A percentile compares a stretch with the other conserved stretches of the same genome.
These are phyloP conservation scores for Coemansia sp. DNA, from an alignment of 371 early-diverging fungal species.

Conservation along the genomic window DNA sequence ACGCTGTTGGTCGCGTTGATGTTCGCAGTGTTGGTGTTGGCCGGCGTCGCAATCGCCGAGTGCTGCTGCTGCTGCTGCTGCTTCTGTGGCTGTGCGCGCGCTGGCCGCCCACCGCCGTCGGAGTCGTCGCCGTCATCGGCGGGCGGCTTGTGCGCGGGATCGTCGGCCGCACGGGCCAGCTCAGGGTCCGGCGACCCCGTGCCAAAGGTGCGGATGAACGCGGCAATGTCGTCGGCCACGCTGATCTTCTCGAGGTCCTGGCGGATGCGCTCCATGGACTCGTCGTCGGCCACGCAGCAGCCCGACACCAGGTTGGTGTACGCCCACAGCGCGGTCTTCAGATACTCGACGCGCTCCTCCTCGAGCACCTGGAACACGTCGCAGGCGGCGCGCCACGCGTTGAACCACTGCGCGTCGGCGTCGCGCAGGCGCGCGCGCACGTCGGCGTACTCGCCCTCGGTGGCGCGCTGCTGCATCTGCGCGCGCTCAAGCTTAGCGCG, in stretches of 20 bases:
- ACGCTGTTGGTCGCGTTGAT: not conserved
- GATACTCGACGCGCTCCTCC: slow-evolving; percentile 83
- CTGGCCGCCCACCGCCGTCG: too few relatives aligned
- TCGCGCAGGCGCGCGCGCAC: slow-evolving; percentile 32
- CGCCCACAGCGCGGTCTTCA: slow-evolving; percentile 75
- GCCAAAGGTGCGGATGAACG: slow-evolving; percentile 67
- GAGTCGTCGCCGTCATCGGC: not conserved
- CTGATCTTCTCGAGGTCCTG: slow-evolving; percentile 46
- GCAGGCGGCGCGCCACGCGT: slow-evolving; percentile 51
- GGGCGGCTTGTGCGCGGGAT: too few relatives aligned
- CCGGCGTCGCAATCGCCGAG: slow-evolving; percentile 1
- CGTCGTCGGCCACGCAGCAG: slow-evolving; percentile 84
- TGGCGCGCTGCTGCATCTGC: slow-evolving; percentile 33
- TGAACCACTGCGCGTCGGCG: slow-evolving; percentile 49
- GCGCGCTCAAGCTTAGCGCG: slow-evolving; percentile 46
- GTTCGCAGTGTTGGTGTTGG: slow-evolving; percentile 3
- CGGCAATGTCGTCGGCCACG: slow-evolving; percentile 67
- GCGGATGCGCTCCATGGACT: slow-evolving; percentile 56
- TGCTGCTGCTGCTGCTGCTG: not conserved
- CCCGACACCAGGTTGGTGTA: slow-evolving; percentile 84
- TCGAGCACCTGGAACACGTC: slow-evolving; percentile 79
- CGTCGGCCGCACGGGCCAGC: not conserved
- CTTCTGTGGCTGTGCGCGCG: too few relatives aligned
- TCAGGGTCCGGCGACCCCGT: slow-evolving; percentile 62
- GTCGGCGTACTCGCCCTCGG: slow-evolving; percentile 46